phyloP scores from a whole-genome alignment of 768 basidiomycete genomes.

The Mycena indigotica region DNA sequence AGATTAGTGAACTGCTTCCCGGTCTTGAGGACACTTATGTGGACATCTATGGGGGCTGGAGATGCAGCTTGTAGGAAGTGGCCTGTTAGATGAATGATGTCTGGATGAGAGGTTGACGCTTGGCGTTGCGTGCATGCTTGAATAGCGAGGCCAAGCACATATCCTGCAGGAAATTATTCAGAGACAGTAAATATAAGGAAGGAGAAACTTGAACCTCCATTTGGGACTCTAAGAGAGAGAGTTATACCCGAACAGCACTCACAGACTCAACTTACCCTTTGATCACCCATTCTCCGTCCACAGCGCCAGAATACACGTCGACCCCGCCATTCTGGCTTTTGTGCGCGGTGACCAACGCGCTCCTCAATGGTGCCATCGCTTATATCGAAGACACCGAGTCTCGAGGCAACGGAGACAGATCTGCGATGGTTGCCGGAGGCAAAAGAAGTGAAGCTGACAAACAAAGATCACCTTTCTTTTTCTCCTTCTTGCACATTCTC shows the following conservation, averaged over 20 bases:
- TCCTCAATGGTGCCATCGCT: slow-evolving; percentile 30
- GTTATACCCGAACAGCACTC: background rate
- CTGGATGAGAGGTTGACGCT: slow-evolving; percentile 46
- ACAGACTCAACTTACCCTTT: slow-evolving; percentile 40
- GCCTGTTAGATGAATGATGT: slow-evolving; percentile 62
- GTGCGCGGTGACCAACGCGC: slow-evolving; percentile 34
- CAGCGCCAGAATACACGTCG: slow-evolving; percentile 37
- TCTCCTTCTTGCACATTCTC: background rate
- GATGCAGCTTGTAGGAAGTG: slow-evolving; percentile 56
- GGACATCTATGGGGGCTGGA: slow-evolving; percentile 47
- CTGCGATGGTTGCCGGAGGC: background rate
- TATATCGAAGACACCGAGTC: too few species aligned
- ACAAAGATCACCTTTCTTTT: background rate
- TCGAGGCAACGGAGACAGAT: slow-evolving; percentile 1
- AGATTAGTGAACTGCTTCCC: slow-evolving; percentile 60
- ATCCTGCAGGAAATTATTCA: slow-evolving; percentile 47
- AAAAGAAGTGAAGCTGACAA: background rate
- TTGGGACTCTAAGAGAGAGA: slow-evolving; percentile 45
- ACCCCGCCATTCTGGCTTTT: slow-evolving; percentile 15
- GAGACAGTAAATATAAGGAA: slow-evolving; percentile 6
- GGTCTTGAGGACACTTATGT: slow-evolving; percentile 47
- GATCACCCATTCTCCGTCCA: slow-evolving; percentile 51
- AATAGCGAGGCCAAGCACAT: slow-evolving; percentile 55
- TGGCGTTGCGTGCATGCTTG: slow-evolving; percentile 59
- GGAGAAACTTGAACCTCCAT: slow-evolving; percentile 45